These are phyloP conservation scores for Penicillium odoratum DNA, from an alignment of 495 filamentous ascomycete genomes.

Conservation along the genomic window DNA sequence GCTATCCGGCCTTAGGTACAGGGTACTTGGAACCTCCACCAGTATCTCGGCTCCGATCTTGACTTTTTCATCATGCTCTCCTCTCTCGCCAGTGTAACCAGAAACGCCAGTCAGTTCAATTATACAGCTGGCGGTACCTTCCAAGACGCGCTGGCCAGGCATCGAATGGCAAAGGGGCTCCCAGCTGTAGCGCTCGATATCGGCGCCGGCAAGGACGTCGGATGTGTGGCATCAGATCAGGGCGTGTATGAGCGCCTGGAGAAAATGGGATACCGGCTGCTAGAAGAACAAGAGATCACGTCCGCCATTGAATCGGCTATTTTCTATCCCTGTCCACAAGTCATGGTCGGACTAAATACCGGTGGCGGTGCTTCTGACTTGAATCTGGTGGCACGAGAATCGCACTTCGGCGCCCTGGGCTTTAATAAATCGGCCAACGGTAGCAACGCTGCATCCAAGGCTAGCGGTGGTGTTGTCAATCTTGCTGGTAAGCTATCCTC, in stretches of 20 bases:
- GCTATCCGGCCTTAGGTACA: conserved; percentile 28
- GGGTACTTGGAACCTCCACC: conserved; percentile 54
- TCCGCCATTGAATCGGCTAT: conserved; percentile 1
- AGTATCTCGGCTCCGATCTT: conserved; percentile 26
- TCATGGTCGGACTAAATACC: neutral
- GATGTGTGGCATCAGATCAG: conserved; percentile 23
- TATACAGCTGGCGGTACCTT: conserved; percentile 34
- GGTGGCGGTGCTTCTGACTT: neutral
- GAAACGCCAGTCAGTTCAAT: conserved; percentile 33
- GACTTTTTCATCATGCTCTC: conserved; percentile 52
- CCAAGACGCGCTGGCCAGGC: conserved; percentile 34
- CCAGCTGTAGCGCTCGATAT: conserved; percentile 30
- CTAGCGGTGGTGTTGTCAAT: neutral
- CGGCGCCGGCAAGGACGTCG: conserved; percentile 23
- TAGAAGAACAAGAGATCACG: conserved; percentile 1
- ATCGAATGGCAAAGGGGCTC: conserved; percentile 27
- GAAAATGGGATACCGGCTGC: neutral
- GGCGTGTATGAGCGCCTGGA: neutral
- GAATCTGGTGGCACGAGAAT: neutral
- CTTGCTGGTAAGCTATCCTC: neutral
- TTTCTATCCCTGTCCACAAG: neutral
- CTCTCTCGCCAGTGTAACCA: conserved; percentile 31
- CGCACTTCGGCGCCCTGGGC: neutral
- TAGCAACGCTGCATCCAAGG: neutral
- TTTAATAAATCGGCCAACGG: neutral